Base-by-base conservation (phyloP, 352 stramenopile species). In the Blastocystis sp. region DNA sequence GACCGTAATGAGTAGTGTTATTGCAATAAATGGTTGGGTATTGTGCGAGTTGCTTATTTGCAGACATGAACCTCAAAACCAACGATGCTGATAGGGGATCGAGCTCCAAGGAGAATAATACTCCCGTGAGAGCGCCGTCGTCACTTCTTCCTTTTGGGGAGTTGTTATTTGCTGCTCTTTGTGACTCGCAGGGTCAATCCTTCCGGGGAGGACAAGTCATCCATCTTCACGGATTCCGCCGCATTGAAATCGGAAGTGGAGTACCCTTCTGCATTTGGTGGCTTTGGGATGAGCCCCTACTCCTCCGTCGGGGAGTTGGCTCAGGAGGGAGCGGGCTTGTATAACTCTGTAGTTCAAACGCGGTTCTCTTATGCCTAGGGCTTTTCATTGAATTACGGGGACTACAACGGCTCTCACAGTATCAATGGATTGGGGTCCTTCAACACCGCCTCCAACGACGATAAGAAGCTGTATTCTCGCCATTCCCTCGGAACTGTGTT, bases 1-100 rank as follows among this genome's bases (percentile, higher is more conserved):
- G 34, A 21, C 57, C 38, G 54, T 84, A 64, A 84, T 84, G 74
- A 84, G 74, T 84, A 69, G 48, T 84, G 74, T 64, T 84, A 42
- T 64, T 69, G 21, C 60, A 38, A 64, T 84, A 21, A 70, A 84
- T 84, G 74, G 74, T 84, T 2, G 7, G 9, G 60, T 45, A 48
- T 68, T 2, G 11, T 3, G 11, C 9, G n/a, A 24, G 19, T n/a
- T 21, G 45, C 24, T 70, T 28, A 84, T 60, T 54, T 43, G 9
- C 66, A 84, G 74, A 84, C 40, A 69, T 64, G 60, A 84, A 84
- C 52, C 74, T 64, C 40, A 54, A 28, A 21, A 69, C 17, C 52
- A 63, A 43, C 38, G 74, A 84, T 68, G 21, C 66, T 28, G 57
- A 84, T 48, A 69, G 66, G 57, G 34, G 57, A 24, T 68, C 34